phyloP scores from a whole-genome alignment of 2,329 filamentous ascomycete species.

The Penicillium fuscoglaucum region DNA sequence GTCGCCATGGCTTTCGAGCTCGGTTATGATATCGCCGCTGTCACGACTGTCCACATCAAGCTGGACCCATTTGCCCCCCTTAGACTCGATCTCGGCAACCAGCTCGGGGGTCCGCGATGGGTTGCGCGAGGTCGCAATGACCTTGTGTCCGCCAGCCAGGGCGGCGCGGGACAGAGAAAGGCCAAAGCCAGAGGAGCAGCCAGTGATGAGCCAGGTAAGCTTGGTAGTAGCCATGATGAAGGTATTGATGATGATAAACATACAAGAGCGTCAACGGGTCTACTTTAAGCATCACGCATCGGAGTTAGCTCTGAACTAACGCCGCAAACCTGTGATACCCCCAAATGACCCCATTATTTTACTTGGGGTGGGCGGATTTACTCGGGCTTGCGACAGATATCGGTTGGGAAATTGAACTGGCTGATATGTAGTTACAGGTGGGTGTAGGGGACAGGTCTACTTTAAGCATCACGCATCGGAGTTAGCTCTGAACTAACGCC shows the following conservation, averaged over 20 bases:
- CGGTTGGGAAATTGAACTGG: background rate
- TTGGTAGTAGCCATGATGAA: background rate
- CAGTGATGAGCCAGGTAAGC: slow-evolving; percentile 21
- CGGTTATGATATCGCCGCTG: background rate
- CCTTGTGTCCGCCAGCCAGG: slow-evolving; percentile 25
- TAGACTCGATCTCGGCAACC: slow-evolving; percentile 18
- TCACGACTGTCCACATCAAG: slow-evolving; percentile 15
- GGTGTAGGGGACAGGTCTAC: background rate
- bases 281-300: background rate
- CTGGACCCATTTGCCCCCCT: slow-evolving; percentile 18
- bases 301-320: background rate
- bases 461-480: background rate
- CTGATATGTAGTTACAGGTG: too few relatives aligned
- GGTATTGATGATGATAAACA: background rate
- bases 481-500: background rate
- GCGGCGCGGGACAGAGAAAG: slow-evolving; percentile 20
- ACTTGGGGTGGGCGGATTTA: background rate
- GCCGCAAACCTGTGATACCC: background rate
- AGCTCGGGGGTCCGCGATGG: slow-evolving; percentile 19
- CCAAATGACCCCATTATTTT: background rate
- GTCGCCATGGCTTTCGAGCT: slow-evolving; percentile 2
- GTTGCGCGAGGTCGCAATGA: slow-evolving; percentile 29
- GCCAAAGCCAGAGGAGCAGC: slow-evolving; percentile 27
- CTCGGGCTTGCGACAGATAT: background rate
- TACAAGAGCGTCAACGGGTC: background rate